These are phyloP conservation scores for Tetrahymena malaccensis DNA, from an alignment of 73 alveolate genomes.

Conservation along the genomic window DNA sequence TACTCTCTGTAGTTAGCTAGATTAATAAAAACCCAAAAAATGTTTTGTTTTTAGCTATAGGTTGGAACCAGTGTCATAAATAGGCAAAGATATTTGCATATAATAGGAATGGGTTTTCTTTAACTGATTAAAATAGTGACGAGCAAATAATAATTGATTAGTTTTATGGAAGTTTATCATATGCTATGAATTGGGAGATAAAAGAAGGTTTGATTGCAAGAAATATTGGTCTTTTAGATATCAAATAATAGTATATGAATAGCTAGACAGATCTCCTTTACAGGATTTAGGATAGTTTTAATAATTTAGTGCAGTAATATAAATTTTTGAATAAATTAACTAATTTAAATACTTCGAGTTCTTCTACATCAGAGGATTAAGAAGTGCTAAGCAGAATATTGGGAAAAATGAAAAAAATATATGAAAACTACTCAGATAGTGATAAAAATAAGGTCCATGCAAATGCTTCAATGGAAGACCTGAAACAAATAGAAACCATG, in stretches of 20 bases:
- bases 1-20: not conserved
- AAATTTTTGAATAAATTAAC: not conserved
- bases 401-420: not conserved
- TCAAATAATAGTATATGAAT: not conserved
- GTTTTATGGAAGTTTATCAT: not conserved
- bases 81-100: not conserved
- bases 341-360: not conserved
- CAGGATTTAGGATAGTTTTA: not conserved
- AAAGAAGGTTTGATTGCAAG: not conserved
- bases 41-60: not conserved
- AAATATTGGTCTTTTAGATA: not conserved
- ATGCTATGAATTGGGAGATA: not conserved
- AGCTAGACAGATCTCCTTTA: not conserved
- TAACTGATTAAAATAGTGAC: not conserved
- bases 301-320: not conserved
- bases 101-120: not conserved
- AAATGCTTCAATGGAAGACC: not conserved
- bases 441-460: not conserved
- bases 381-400: not conserved
- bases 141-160: not conserved
- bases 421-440: not conserved
- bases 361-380: not conserved
- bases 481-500: not conserved
- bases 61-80: not conserved
- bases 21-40: not conserved